Evolutionary conservation across 352 stramenopile genomes (phyloP).

Genomic region (Pythium periplocum): DNA sequence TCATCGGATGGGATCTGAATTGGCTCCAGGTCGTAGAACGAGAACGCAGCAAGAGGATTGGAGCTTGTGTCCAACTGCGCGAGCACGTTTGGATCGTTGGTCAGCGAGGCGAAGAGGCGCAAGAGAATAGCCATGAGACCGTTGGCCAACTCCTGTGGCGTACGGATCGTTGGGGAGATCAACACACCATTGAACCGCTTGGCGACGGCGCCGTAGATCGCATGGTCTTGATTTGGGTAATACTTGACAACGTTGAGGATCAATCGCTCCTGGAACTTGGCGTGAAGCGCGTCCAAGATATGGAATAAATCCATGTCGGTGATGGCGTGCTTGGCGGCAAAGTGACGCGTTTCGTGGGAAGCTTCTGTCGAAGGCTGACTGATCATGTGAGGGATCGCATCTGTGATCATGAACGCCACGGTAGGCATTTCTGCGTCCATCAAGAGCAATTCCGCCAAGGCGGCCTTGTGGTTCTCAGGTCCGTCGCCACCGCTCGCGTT

Average conservation of each 20-base stretch:
- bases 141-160: constrained; percentile 24
- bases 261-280: constrained; percentile 46
- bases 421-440: constrained; percentile 48
- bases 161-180: constrained; percentile 38
- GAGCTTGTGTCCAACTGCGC: background rate
- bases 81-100: constrained; percentile 6
- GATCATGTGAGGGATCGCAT: constrained; percentile 46
- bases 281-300: constrained; percentile 35
- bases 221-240: constrained; percentile 43
- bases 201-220: constrained; percentile 47
- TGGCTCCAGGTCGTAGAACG: constrained; percentile 44
- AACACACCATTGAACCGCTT: constrained; percentile 59
- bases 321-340: constrained; percentile 41
- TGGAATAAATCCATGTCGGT: constrained; percentile 50
- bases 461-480: constrained; percentile 66
- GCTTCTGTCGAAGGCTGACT: constrained; percentile 29
- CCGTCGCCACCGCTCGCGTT: constrained; percentile 50
- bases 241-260: constrained; percentile 68
- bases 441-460: constrained; percentile 39
- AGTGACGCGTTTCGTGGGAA: constrained; percentile 31
- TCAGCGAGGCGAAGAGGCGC: constrained; percentile 40
- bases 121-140: constrained; percentile 51
- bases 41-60: constrained; percentile 32
- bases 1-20: constrained; percentile 28
- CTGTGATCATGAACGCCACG: constrained; percentile 65